Percentiles rank a stretch among this genome's conserved stretches.
These are phyloP conservation scores for Suillus discolor DNA, from an alignment of 768 basidiomycete species.

Conservation along the genomic window DNA sequence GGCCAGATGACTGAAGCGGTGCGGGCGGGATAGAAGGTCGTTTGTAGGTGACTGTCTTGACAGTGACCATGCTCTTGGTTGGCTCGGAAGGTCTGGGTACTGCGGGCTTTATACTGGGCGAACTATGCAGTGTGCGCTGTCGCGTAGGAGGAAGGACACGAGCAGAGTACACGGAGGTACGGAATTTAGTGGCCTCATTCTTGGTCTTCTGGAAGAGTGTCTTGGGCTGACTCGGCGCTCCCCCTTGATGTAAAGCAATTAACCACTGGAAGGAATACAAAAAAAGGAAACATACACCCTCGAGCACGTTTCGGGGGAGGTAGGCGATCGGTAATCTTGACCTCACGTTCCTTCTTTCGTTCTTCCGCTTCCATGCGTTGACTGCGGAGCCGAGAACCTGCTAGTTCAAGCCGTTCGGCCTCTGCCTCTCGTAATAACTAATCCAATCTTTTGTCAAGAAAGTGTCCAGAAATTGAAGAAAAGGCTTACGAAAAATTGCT, in stretches of 20 bases:
- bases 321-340: conserved; percentile 72
- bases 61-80: conserved; percentile 47
- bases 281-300: conserved; percentile 10
- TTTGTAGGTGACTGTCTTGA: conserved; percentile 49
- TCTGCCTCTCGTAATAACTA: conserved; percentile 63
- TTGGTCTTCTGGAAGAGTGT: conserved; percentile 79
- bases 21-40: conserved; percentile 30
- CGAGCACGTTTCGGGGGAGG: conserved; percentile 68
- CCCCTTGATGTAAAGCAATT: conserved; percentile 35
- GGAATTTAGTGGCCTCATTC: conserved; percentile 67
- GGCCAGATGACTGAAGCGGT: conserved; percentile 14
- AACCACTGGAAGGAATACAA: conserved; percentile 10
- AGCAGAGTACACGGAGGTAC: conserved; percentile 58
- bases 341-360: conserved; percentile 74
- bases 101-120: conserved; percentile 36
- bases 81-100: conserved; percentile 31
- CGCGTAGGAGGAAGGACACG: conserved; percentile 53
- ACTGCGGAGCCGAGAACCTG: conserved; percentile 60
- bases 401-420: conserved; percentile 63
- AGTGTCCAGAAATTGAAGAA: neutral
- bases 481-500: conserved; percentile 63
- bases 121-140: conserved; percentile 43
- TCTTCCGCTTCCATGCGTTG: conserved; percentile 72
- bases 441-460: conserved; percentile 15
- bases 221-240: conserved; percentile 50